phyloP scores from a whole-genome alignment of 352 stramenopile genomes.

The Pythium volutum region DNA sequence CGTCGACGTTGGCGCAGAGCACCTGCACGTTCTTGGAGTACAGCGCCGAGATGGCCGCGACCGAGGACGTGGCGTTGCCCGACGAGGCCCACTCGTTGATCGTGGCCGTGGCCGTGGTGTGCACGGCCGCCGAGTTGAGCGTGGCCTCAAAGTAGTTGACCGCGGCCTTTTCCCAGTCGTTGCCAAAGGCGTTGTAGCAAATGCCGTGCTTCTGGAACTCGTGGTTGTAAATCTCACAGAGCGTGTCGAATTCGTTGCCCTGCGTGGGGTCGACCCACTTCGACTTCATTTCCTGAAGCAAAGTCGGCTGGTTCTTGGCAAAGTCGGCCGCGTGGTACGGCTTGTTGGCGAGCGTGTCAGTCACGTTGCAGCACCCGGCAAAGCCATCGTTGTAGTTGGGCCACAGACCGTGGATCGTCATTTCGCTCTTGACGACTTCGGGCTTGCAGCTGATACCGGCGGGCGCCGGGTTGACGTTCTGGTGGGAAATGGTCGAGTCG shows the following conservation, averaged over 20 bases:
- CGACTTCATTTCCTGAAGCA: slow-evolving; percentile 55
- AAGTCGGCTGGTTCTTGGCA: slow-evolving; percentile 34
- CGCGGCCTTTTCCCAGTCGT: slow-evolving; percentile 48
- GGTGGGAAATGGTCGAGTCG: slow-evolving; percentile 76
- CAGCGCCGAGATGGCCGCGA: slow-evolving; percentile 28
- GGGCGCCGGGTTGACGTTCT: slow-evolving; percentile 68
- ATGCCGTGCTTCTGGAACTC: slow-evolving; percentile 84
- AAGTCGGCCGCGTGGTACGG: slow-evolving; percentile 54
- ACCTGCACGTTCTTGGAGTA: slow-evolving; percentile 67
- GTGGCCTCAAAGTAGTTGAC: slow-evolving; percentile 65
- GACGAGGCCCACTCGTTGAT: slow-evolving; percentile 46
- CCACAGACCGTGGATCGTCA: slow-evolving; percentile 80
- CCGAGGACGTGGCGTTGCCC: not conserved
- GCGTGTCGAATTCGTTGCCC: slow-evolving; percentile 43
- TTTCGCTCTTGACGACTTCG: slow-evolving; percentile 41
- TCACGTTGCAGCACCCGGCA: slow-evolving; percentile 69
- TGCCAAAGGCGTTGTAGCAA: slow-evolving; percentile 58
- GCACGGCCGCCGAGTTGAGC: slow-evolving; percentile 42
- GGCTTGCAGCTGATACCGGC: slow-evolving; percentile 44
- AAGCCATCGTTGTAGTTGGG: slow-evolving; percentile 79
- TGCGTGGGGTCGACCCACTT: slow-evolving; percentile 71
- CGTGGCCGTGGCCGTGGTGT: slow-evolving; percentile 34
- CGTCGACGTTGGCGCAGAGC: slow-evolving; percentile 55
- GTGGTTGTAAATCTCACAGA: slow-evolving; percentile 84
- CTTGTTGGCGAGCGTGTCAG: slow-evolving; percentile 49